These are phyloP conservation scores for Cryptosporidium ubiquitum DNA, from an alignment of 169 alveolate genomes.

Conservation along the genomic window DNA sequence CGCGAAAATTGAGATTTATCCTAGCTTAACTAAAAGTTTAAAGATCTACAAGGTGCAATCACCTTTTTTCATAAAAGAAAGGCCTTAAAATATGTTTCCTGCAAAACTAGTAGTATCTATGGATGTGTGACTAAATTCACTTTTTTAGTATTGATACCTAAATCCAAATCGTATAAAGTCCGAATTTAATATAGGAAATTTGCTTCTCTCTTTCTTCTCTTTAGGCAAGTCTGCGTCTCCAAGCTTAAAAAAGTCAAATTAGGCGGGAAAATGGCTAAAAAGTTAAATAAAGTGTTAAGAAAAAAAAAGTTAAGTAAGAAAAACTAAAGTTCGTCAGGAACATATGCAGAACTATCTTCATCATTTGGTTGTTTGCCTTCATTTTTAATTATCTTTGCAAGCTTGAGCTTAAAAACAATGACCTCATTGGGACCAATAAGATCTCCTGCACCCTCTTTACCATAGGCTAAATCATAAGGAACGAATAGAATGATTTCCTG, in stretches of 20 bases:
- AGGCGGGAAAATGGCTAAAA: background rate
- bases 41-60: slow-evolving; percentile 55
- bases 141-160: background rate
- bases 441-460: slow-evolving; percentile 65
- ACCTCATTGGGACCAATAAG: slow-evolving; percentile 59
- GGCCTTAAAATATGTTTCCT: background rate
- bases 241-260: background rate
- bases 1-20: background rate
- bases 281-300: background rate
- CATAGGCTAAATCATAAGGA: slow-evolving; percentile 49
- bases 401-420: slow-evolving; percentile 41
- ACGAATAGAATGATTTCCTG: slow-evolving; percentile 41
- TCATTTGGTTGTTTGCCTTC: background rate
- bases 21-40: background rate
- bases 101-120: slow-evolving; percentile 16
- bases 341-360: background rate
- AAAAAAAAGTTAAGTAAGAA: background rate
- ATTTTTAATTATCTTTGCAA: slow-evolving; percentile 16
- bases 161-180: slow-evolving; percentile 14
- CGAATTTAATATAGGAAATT: slow-evolving; percentile 15
- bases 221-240: background rate
- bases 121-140: slow-evolving; percentile 38
- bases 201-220: slow-evolving; percentile 53
- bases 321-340: slow-evolving; percentile 29
- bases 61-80: slow-evolving; percentile 20